Conservation (phyloP, 257 asterid species). For the Echites panduratus region DNA sequence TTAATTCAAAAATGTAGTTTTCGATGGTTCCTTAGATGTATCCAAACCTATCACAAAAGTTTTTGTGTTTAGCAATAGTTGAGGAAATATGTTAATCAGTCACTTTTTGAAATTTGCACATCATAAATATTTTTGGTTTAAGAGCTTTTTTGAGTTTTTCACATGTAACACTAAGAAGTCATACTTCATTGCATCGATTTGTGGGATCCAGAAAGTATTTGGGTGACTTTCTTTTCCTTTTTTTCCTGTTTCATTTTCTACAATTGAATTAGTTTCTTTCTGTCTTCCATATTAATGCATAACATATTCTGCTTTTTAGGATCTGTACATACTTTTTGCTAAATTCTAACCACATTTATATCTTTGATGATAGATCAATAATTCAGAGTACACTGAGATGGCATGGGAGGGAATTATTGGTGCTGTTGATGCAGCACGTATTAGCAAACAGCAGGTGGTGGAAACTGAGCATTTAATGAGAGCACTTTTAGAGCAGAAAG, state of each 20-base stretch:
- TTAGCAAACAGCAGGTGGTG: slow-evolving; percentile 65
- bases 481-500: slow-evolving; percentile 89
- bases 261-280: not conserved
- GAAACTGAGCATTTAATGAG: slow-evolving; percentile 92
- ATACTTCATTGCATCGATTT: too few species aligned
- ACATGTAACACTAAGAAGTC: too few species aligned
- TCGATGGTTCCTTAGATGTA: too few species aligned
- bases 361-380: slow-evolving; percentile 45
- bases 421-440: slow-evolving; percentile 71
- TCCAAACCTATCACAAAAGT: too few species aligned
- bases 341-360: not conserved
- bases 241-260: not conserved
- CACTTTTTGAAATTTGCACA: not conserved
- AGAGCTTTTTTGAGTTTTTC: too few species aligned
- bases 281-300: not conserved
- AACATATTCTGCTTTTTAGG: not conserved
- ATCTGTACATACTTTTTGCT: slow-evolving; percentile 3
- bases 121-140: not conserved
- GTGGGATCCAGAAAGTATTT: too few species aligned
- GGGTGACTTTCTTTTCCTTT: too few species aligned
- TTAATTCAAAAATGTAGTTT: too few species aligned
- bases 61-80: too few species aligned
- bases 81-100: too few species aligned
- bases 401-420: slow-evolving; percentile 77
- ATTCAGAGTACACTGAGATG: slow-evolving; percentile 84